Evolutionary conservation across 2,329 filamentous ascomycete species (phyloP).

Genomic region (Lachnellula subtilissima): DNA sequence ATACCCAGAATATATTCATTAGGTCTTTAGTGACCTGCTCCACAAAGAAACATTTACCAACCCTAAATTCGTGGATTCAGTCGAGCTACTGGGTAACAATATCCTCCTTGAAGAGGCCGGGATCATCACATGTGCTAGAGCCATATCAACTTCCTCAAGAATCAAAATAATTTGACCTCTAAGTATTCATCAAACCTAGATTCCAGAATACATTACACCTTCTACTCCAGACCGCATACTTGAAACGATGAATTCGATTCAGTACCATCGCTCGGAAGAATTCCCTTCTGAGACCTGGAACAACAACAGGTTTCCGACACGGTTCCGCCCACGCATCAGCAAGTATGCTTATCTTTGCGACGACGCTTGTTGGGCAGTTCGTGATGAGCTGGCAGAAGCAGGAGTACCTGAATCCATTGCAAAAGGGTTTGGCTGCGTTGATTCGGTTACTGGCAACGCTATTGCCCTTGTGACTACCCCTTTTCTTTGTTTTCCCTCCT

Average conservation of each 20-base stretch:
- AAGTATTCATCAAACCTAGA: not conserved
- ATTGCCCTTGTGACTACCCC: not conserved
- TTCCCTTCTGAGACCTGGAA: not conserved
- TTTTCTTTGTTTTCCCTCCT: too few relatives aligned
- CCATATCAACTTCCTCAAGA: too few relatives aligned
- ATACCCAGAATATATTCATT: too few relatives aligned
- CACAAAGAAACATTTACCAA: too few relatives aligned
- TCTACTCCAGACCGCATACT: not conserved
- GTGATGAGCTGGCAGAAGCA: not conserved
- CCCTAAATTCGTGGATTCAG: too few relatives aligned
- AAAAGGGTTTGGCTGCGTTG: not conserved
- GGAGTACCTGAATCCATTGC: not conserved
- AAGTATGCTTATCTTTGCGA: not conserved
- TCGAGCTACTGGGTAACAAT: too few relatives aligned
- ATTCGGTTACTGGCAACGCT: not conserved
- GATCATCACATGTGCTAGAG: too few relatives aligned
- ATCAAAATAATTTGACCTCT: too few relatives aligned
- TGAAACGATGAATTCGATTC: not conserved
- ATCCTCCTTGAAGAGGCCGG: too few relatives aligned
- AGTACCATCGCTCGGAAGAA: not conserved
- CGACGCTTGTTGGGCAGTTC: not conserved
- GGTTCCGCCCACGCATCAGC: not conserved
- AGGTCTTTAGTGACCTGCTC: too few relatives aligned
- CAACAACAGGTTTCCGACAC: not conserved
- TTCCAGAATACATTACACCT: not conserved